Conservation (phyloP, 805 yeast genomes). For the Saccharomycopsis sp. region DNA sequence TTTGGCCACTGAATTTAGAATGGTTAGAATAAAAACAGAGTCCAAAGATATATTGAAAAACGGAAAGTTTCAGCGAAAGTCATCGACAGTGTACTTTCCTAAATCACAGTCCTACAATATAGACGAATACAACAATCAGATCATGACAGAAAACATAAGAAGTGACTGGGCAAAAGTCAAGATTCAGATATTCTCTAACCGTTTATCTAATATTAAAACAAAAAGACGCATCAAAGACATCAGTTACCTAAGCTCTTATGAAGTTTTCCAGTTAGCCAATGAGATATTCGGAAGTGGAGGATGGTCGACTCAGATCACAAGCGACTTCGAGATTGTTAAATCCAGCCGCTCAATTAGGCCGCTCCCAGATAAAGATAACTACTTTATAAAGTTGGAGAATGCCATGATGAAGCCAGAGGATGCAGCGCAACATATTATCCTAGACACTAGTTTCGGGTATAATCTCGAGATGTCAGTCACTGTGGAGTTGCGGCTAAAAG, state of each 20-base stretch:
- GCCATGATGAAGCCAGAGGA: not conserved
- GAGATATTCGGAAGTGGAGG: conserved; percentile 45
- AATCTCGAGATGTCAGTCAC: conserved; percentile 28
- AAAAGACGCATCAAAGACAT: not conserved
- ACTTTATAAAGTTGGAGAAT: conserved; percentile 6
- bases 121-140: not conserved
- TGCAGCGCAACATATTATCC: not conserved
- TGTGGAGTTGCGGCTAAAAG: conserved; percentile 35
- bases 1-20: not conserved
- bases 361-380: conserved; percentile 8
- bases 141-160: not conserved
- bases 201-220: not conserved
- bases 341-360: conserved; percentile 14
- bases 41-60: not conserved
- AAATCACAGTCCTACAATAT: not conserved
- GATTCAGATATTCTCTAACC: not conserved
- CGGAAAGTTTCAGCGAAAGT: not conserved
- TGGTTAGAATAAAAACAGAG: not conserved
- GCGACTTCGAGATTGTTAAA: not conserved
- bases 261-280: conserved; percentile 36
- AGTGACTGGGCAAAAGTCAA: not conserved
- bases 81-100: conserved; percentile 2
- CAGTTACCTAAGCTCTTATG: not conserved
- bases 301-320: conserved; percentile 39
- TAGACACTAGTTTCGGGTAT: conserved; percentile 4